phyloP scores from a whole-genome alignment of 1,284 basidiomycete genomes.

The Baeospora myosura region DNA sequence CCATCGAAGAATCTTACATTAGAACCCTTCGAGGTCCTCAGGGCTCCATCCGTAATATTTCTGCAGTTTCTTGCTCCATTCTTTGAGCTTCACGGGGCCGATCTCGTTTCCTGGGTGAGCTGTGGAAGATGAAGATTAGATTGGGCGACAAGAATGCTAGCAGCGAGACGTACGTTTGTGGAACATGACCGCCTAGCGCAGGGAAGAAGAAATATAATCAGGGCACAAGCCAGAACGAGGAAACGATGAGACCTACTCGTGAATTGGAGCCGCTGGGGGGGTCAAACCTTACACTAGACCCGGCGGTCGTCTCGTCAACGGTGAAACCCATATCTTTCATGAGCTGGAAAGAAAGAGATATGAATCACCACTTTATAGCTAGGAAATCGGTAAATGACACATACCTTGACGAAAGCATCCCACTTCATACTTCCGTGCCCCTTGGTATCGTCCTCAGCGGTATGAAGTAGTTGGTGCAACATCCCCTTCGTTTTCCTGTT shows the following conservation, averaged over 20 bases:
- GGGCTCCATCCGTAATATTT: conserved; percentile 64
- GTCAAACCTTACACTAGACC: conserved; percentile 75
- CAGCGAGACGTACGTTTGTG: conserved; percentile 55
- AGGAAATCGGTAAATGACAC: conserved; percentile 5
- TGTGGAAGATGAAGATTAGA: conserved; percentile 19
- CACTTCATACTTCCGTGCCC: conserved; percentile 61
- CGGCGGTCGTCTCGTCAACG: conserved; percentile 66
- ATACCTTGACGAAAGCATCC: conserved; percentile 57
- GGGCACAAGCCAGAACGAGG: conserved; percentile 8
- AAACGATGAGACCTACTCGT: conserved; percentile 34
- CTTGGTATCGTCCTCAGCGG: conserved; percentile 47
- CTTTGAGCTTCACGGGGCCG: conserved; percentile 40
- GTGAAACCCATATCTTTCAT: conserved; percentile 74
- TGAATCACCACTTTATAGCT: conserved; percentile 4
- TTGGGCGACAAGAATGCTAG: not conserved
- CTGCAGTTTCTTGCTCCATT: conserved; percentile 53
- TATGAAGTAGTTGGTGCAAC: conserved; percentile 60
- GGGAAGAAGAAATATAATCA: conserved; percentile 9
- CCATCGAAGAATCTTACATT: no score
- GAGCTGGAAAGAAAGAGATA: conserved; percentile 38
- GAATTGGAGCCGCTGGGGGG: conserved; percentile 51
- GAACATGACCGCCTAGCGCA: conserved; percentile 56
- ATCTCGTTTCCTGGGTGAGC: conserved; percentile 70
- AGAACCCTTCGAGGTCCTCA: conserved; percentile 39
- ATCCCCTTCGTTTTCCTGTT: conserved; percentile 49